Percentiles rank a stretch among this genome's conserved stretches.
These are phyloP conservation scores for Trichophyton schoenleinii DNA, from an alignment of 2,329 filamentous ascomycete species.

Conservation along the genomic window DNA sequence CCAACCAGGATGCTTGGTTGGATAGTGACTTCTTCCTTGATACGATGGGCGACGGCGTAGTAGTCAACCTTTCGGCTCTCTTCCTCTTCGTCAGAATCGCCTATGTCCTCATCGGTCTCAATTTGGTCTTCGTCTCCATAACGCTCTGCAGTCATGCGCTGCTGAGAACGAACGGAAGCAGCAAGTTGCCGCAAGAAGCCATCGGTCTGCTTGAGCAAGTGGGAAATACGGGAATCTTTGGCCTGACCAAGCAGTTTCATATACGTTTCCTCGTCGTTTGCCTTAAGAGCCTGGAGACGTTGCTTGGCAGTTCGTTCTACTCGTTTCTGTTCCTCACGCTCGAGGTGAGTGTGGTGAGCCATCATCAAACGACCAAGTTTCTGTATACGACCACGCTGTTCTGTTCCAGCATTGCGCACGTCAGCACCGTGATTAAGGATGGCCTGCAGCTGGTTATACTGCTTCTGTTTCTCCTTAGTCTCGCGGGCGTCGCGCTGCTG, in stretches of 20 bases:
- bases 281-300: conserved; percentile 95
- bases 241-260: conserved; percentile 95
- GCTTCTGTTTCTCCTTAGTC: conserved; percentile 94
- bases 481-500: conserved; percentile 94
- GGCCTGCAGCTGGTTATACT: conserved; percentile 78
- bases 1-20: conserved; percentile 83
- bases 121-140: conserved; percentile 55
- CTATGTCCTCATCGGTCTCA: conserved; percentile 52
- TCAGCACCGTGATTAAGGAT: conserved; percentile 73
- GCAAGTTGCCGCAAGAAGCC: conserved; percentile 94
- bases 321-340: conserved; percentile 98
- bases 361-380: conserved; percentile 87
- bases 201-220: conserved; percentile 91
- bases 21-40: conserved; percentile 78
- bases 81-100: conserved; percentile 56
- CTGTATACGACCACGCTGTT: conserved; percentile 61
- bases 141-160: conserved; percentile 65
- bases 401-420: conserved; percentile 53
- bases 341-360: conserved; percentile 83
- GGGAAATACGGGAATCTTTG: conserved; percentile 98
- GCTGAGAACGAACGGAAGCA: conserved; percentile 85
- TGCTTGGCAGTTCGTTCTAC: conserved; percentile 97
- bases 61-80: conserved; percentile 83
- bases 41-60: conserved; percentile 91
- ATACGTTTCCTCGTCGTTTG: conserved; percentile 98